Conservation (phyloP, 441 rosid species). For the Biscutella laevigata region DNA sequence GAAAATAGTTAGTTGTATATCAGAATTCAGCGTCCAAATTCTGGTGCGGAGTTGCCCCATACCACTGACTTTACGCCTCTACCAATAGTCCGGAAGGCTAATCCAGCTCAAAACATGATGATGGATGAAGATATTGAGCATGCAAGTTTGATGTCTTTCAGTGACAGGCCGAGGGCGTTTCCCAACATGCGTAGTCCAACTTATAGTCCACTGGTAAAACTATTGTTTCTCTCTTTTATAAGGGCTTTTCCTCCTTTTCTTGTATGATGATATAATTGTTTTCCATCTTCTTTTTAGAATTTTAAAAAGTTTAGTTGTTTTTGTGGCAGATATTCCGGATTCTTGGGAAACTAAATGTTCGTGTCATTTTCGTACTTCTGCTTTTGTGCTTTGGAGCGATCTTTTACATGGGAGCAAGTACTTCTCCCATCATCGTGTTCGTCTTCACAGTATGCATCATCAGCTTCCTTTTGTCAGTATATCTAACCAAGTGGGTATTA, state of each 20-base stretch:
- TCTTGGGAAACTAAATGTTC: constrained; percentile 70
- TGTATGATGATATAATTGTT: too few relatives aligned
- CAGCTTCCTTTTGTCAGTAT: constrained; percentile 68
- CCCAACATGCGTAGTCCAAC: constrained; percentile 85
- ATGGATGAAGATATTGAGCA: constrained; percentile 79
- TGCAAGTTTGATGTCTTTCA: constrained; percentile 62
- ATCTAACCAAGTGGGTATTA: constrained; percentile 93
- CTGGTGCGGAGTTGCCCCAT: constrained; percentile 61
- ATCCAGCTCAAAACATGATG: constrained; percentile 59
- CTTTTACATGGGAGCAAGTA: constrained; percentile 80
- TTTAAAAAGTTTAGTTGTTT: not conserved
- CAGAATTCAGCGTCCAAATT: constrained; percentile 60
- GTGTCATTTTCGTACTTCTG: constrained; percentile 61
- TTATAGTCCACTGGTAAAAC: constrained; percentile 59
- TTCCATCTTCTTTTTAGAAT: constrained; percentile 10
- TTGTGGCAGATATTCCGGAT: constrained; percentile 67
- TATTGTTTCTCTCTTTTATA: not conserved
- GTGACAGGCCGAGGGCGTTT: constrained; percentile 75
- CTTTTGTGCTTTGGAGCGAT: constrained; percentile 65
- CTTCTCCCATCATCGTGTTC: constrained; percentile 88
- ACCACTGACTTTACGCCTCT: constrained; percentile 38
- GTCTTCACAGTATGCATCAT: constrained; percentile 76
- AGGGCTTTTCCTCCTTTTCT: constrained; percentile 8
- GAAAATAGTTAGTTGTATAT: constrained; percentile 18
- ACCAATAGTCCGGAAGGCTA: constrained; percentile 34